Evolutionary conservation across 179 eudicot species (phyloP).

Genomic region (Heliamphora pulchella): DNA sequence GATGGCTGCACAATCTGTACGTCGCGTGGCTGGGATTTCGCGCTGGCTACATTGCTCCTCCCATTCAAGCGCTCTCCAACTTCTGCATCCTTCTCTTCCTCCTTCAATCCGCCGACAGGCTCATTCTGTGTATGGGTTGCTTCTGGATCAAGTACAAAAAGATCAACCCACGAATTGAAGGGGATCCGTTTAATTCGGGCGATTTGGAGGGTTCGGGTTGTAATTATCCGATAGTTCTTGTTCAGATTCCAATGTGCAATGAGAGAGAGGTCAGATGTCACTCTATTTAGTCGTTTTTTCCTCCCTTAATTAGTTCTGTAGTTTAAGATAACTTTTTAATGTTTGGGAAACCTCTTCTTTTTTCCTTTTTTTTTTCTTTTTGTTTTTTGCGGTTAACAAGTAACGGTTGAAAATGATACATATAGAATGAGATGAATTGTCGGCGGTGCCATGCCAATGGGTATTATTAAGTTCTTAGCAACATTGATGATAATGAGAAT

Average conservation of each 20-base stretch:
- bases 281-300: not conserved
- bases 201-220: conserved; percentile 41
- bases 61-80: conserved; percentile 28
- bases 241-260: conserved; percentile 68
- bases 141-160: conserved; percentile 53
- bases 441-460: not conserved
- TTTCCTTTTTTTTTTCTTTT: not conserved
- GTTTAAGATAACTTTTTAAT: not conserved
- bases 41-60: conserved; percentile 12
- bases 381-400: too few relatives aligned
- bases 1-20: conserved; percentile 17
- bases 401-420: conserved; percentile 10
- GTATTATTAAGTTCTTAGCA: not conserved
- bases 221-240: conserved; percentile 58
- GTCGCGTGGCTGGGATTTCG: conserved; percentile 16
- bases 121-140: conserved; percentile 60
- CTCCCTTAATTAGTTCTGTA: not conserved
- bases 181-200: conserved; percentile 25
- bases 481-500: conserved; percentile 9
- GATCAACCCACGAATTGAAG: conserved; percentile 42
- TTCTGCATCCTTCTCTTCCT: conserved; percentile 56
- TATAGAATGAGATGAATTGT: not conserved
- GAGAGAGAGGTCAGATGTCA: conserved; percentile 33
- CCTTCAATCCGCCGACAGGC: conserved; percentile 54
- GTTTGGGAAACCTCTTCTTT: not conserved